phyloP scores from a whole-genome alignment of 2,329 filamentous ascomycete species.

The Talaromyces sp. region DNA sequence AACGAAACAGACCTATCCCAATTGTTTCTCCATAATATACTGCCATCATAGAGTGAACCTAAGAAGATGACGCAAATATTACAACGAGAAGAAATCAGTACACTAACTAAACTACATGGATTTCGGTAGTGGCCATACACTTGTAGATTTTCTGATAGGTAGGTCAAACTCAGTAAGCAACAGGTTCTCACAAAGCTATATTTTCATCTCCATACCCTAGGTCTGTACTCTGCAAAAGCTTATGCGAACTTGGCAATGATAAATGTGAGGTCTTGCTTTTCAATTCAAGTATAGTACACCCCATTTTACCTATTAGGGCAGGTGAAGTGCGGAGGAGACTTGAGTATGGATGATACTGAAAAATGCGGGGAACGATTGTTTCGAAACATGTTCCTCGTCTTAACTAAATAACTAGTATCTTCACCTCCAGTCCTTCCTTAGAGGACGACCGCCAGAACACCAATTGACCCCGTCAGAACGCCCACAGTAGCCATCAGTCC shows the following conservation, averaged over 20 bases:
- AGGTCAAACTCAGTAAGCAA: neutral
- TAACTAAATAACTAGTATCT: neutral
- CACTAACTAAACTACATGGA: neutral
- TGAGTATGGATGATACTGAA: neutral
- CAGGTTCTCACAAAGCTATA: neutral
- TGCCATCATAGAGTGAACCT: neutral
- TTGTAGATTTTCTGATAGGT: neutral
- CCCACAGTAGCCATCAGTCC: neutral
- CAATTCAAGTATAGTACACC: neutral
- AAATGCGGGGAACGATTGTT: neutral
- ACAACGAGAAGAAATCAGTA: neutral
- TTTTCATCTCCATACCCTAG: neutral
- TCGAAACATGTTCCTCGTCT: neutral
- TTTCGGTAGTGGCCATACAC: neutral
- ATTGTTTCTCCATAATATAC: neutral
- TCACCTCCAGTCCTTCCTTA: neutral
- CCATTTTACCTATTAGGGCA: neutral
- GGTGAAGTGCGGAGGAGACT: neutral
- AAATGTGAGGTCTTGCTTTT: neutral
- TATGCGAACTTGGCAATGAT: neutral
- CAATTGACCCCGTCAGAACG: slow-evolving; percentile 3
- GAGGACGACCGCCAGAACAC: slow-evolving; percentile 11
- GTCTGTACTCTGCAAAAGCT: neutral
- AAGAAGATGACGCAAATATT: neutral
- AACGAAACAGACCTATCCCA: neutral